A percentile compares a stretch with the other conserved stretches of the same genome.
These are phyloP conservation scores for Saccharomycopsis guyanensis DNA, from an alignment of 805 yeast species.

Conservation along the genomic window DNA sequence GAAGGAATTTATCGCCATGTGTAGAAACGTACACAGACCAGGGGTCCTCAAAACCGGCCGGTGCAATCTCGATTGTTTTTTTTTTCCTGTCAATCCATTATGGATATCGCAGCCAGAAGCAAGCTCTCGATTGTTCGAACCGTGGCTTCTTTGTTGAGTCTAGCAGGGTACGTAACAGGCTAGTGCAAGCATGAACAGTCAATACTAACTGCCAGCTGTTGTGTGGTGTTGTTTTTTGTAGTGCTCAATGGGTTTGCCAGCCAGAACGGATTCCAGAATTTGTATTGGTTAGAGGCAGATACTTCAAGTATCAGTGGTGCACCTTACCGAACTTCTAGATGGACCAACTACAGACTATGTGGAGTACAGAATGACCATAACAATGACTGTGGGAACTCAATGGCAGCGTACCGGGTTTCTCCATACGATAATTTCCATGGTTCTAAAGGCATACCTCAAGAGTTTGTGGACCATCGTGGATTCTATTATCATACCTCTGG, in stretches of 20 bases:
- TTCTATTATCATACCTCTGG: conserved; percentile 58
- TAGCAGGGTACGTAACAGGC: neutral
- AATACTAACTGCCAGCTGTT: conserved; percentile 28
- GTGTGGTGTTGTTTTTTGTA: conserved; percentile 50
- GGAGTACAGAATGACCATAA: neutral
- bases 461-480: conserved; percentile 47
- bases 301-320: conserved; percentile 2
- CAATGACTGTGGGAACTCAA: neutral
- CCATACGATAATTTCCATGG: conserved; percentile 69
- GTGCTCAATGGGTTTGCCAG: conserved; percentile 58
- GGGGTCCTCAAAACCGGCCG: too few species aligned
- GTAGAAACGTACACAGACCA: too few species aligned
- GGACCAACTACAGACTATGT: conserved; percentile 5
- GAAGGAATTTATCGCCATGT: too few species aligned
- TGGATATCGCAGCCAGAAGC: neutral
- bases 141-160: neutral
- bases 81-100: neutral
- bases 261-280: conserved; percentile 46
- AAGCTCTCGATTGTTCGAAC: neutral
- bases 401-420: conserved; percentile 36
- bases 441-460: conserved; percentile 40
- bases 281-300: conserved; percentile 29
- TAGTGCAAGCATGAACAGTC: neutral
- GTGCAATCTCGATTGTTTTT: too few species aligned
- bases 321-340: neutral